A percentile compares a stretch with the other conserved stretches of the same genome.
These are phyloP conservation scores for Tylopilus balloui DNA, from an alignment of 768 basidiomycete genomes.

Conservation along the genomic window DNA sequence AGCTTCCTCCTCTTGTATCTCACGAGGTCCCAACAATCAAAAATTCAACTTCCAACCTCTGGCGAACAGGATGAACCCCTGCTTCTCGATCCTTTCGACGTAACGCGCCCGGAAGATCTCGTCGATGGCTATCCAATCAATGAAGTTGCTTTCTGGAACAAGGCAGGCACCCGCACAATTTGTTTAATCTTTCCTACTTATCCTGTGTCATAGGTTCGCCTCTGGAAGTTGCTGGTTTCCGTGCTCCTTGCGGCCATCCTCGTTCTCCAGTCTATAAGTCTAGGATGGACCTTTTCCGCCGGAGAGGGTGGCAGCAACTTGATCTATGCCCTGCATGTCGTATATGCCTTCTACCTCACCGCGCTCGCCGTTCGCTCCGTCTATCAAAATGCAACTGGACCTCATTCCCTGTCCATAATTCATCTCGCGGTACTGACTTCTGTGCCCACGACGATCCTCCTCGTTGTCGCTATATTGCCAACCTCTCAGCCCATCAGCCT, in stretches of 20 bases:
- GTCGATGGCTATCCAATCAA: slow-evolving; percentile 64
- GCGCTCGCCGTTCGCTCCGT: slow-evolving; percentile 50
- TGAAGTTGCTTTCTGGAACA: slow-evolving; percentile 55
- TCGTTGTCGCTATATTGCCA: slow-evolving; percentile 55
- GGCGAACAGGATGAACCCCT: slow-evolving; percentile 24
- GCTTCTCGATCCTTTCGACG: slow-evolving; percentile 57
- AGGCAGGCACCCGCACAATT: slow-evolving; percentile 33
- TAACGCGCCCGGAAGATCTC: slow-evolving; percentile 67
- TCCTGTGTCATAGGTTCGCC: slow-evolving; percentile 43
- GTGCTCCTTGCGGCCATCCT: slow-evolving; percentile 44
- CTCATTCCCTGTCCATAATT: slow-evolving; percentile 46
- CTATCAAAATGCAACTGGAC: slow-evolving; percentile 36
- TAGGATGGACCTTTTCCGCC: slow-evolving; percentile 45
- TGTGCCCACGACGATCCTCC: slow-evolving; percentile 43
- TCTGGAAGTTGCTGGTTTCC: slow-evolving; percentile 52
- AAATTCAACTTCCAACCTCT: slow-evolving; percentile 45
- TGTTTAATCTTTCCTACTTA: background rate
- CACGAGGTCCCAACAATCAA: slow-evolving; percentile 40
- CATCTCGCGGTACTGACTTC: slow-evolving; percentile 59
- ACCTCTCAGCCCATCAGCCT: slow-evolving; percentile 34
- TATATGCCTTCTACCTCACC: slow-evolving; percentile 58
- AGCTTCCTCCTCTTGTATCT: slow-evolving; percentile 45
- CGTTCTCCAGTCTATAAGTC: slow-evolving; percentile 45
- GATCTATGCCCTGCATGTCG: slow-evolving; percentile 42
- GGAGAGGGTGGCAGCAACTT: slow-evolving; percentile 31